Base-by-base conservation (phyloP, 768 basidiomycete species). In the Infundibulicybe gibba region DNA sequence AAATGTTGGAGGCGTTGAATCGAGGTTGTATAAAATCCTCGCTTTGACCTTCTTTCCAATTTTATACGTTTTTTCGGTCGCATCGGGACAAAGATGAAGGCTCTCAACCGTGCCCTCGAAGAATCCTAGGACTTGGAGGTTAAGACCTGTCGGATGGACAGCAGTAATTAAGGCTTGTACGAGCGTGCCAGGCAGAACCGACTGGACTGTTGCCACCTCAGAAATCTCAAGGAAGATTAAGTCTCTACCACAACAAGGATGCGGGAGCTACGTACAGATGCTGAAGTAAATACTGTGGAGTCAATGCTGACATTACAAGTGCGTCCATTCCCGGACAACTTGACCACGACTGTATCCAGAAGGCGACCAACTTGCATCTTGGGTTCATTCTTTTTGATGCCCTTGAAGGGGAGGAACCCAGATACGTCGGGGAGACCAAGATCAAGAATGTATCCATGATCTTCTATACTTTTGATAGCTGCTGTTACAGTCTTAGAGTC, bases 381-480 rank as follows among this genome's bases (percentile, higher is more conserved):
- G 25, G 25, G 25, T 5, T 49, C 44, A 20, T 55, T 61, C 49
- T 46, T 49, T 52, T 74, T 67, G 1, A 77, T 74, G 39, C 91
- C 87, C 57, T 84, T 83, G 71, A 89, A 90, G 2, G 85, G 76
- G 40, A 98, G 62, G 66, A 97, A 99, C 35, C 90, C 90, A 49
- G 90, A 80, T 31, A 90, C 64, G n/a, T 77, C 83, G 9, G 81
- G 63, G 14, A 97, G 58, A 2, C 94, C 95, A 33, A 97, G 69
- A 53, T 94, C 90, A 6, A 99, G 73, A 47, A 86, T 79, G 67
- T 95, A 97, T 1, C 97, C 94, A 62, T 97, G 91, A 58, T 98
- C 97, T 68, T 99, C 97, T 14, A 89, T 70, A 56, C 86, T 90
- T 65, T 83, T 84, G 42, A 95, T 75, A 31, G 85, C 80, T 11